phyloP scores from a whole-genome alignment of 2,329 filamentous ascomycete species.

The Penicillium hordei region DNA sequence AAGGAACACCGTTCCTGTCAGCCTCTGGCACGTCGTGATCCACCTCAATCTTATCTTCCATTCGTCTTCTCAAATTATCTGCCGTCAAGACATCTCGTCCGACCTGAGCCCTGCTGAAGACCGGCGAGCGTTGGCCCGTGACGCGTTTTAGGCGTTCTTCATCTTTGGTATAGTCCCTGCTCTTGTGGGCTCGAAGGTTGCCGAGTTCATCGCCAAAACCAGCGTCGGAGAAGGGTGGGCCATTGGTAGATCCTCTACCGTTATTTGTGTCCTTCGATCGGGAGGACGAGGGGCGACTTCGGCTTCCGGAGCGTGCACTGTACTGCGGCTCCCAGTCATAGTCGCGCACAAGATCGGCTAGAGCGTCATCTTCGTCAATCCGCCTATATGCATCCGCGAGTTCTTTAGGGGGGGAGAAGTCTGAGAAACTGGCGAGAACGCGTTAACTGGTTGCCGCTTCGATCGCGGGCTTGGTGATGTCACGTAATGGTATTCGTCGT shows the following conservation, averaged over 20 bases:
- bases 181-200: constrained; percentile 35
- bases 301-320: constrained; percentile 19
- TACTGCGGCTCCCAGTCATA: constrained; percentile 28
- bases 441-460: constrained; percentile 24
- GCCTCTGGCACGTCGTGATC: constrained; percentile 20
- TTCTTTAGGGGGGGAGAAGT: constrained; percentile 42
- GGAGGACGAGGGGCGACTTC: constrained; percentile 27
- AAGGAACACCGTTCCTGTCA: constrained; percentile 30
- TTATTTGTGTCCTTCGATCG: constrained; percentile 22
- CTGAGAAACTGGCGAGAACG: constrained; percentile 34
- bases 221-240: constrained; percentile 30
- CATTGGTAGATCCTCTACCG: constrained; percentile 14
- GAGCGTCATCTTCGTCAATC: constrained; percentile 40
- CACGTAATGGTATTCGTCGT: constrained; percentile 18
- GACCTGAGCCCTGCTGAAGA: constrained; percentile 42
- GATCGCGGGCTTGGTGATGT: constrained; percentile 35
- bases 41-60: constrained; percentile 25
- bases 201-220: constrained; percentile 37
- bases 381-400: constrained; percentile 41
- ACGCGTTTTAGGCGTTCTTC: constrained; percentile 42
- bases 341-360: constrained; percentile 36
- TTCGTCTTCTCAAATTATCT: constrained; percentile 40
- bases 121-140: constrained; percentile 40
- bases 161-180: constrained; percentile 39
- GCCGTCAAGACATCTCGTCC: constrained; percentile 34